Base-by-base conservation (phyloP, 768 basidiomycete species). In the Antrodiella citrinella region DNA sequence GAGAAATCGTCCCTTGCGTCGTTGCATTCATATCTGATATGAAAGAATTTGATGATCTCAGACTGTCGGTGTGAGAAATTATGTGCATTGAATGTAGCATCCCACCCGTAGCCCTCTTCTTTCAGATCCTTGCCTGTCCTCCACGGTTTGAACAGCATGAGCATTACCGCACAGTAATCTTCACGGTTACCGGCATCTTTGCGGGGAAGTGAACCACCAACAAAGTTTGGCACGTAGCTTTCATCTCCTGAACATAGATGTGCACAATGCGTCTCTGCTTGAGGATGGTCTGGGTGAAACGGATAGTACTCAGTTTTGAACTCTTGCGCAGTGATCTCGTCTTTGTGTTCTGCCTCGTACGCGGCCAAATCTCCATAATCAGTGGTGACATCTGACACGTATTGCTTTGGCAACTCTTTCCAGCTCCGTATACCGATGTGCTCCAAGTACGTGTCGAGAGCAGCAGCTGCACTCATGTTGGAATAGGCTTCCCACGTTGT, bases 1-100 rank as follows among this genome's bases (percentile, higher is more conserved):
- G 54, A 35, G 52, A 54, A 67, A 44, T 69, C 67, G 54, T 71
- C 68, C 18, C 63, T 35, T 2, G 63, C 62, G 61, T 71, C 67
- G 4, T 64, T 44, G 46, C 69, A 70, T 47, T 71, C 68, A 55
- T 70, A 69, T 15, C 47, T 25, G 1, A 71, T 30, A 51, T 69
- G 61, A 21, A 69, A 61, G 47, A 25, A 38, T n/a, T 53, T 53
- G 42, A 53, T 53, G 9, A 48, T 11, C 11, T 49, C 24, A 1
- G 2, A 13, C 4, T 48, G 38, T 4, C 66, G 50, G 64, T 62
- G n/a, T 18, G 42, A 22, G 26, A 55, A 51, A 5, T 3, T 12
- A 30, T 26, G 13, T 7, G 3, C 3, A 1, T 15, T 11, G 13
- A 40, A 55, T 24, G 35, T 43, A 22, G 44, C 26, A 5, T 40